Percentiles rank a stretch among this genome's conserved stretches.
These are phyloP conservation scores for Suillus subaureus DNA, from an alignment of 768 basidiomycete genomes.

Conservation along the genomic window DNA sequence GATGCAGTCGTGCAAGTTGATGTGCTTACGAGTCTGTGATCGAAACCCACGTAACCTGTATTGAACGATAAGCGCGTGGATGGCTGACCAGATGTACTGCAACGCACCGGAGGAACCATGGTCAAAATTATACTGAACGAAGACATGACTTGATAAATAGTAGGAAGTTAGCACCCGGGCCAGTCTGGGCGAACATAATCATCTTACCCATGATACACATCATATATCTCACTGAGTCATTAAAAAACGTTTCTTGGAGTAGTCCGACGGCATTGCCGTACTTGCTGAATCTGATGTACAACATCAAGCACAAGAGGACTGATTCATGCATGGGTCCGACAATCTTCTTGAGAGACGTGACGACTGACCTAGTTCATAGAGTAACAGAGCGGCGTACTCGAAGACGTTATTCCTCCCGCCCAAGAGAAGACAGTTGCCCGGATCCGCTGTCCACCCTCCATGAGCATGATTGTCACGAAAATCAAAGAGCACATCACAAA, in stretches of 20 bases:
- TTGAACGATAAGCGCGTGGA: background rate
- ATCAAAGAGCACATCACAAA: background rate
- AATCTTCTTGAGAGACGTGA: background rate
- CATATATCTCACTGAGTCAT: background rate
- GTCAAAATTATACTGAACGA: background rate
- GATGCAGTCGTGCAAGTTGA: background rate
- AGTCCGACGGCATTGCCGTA: background rate
- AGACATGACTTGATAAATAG: background rate
- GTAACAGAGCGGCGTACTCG: no score
- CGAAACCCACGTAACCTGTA: background rate
- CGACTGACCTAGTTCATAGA: constrained; percentile 3
- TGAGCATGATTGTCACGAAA: background rate
- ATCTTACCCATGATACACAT: background rate
- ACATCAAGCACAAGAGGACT: background rate
- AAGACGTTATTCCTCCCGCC: background rate
- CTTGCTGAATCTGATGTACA: background rate
- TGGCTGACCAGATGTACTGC: background rate
- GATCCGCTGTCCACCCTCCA: background rate
- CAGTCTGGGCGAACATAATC: background rate
- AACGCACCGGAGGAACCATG: background rate
- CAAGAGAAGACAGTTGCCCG: background rate
- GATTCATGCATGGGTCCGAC: background rate
- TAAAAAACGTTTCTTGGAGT: background rate
- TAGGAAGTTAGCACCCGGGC: background rate
- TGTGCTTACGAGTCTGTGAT: background rate